phyloP scores from a whole-genome alignment of 345 rosid species.

The Brassica rapa region DNA sequence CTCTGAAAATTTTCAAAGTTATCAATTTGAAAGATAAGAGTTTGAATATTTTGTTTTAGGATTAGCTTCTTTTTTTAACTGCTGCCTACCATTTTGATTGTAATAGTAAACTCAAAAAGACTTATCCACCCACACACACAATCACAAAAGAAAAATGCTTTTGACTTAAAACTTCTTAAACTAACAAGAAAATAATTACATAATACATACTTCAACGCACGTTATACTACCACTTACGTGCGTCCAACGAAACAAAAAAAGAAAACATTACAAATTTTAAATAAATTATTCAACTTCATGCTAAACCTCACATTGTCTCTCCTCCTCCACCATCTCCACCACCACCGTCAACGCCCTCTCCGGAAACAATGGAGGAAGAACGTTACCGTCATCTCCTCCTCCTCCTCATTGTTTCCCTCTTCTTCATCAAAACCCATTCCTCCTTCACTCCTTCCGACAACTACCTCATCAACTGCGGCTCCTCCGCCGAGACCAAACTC shows the following conservation, averaged over 20 bases:
- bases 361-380: conserved; percentile 48
- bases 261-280: not conserved
- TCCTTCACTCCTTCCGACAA: conserved; percentile 52
- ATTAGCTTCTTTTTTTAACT: not conserved
- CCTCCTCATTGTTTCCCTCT: conserved; percentile 22
- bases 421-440: conserved; percentile 18
- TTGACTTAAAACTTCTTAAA: not conserved
- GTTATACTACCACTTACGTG: conserved; percentile 36
- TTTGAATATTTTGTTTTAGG: conserved; percentile 12
- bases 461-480: conserved; percentile 77
- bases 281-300: not conserved
- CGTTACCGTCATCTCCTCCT: conserved; percentile 32
- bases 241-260: conserved; percentile 43
- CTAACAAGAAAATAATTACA: conserved; percentile 1
- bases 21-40: conserved; percentile 3
- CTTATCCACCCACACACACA: conserved; percentile 15
- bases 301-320: conserved; percentile 22
- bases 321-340: not conserved
- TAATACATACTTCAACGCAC: conserved; percentile 48
- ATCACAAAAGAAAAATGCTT: not conserved
- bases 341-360: conserved; percentile 20
- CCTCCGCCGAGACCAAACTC: conserved; percentile 57
- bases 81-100: conserved; percentile 21
- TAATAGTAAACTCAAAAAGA: conserved; percentile 11
- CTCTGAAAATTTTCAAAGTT: not conserved